Evolutionary conservation across 768 basidiomycete species (phyloP).

Genomic region (Boletus patriciae): DNA sequence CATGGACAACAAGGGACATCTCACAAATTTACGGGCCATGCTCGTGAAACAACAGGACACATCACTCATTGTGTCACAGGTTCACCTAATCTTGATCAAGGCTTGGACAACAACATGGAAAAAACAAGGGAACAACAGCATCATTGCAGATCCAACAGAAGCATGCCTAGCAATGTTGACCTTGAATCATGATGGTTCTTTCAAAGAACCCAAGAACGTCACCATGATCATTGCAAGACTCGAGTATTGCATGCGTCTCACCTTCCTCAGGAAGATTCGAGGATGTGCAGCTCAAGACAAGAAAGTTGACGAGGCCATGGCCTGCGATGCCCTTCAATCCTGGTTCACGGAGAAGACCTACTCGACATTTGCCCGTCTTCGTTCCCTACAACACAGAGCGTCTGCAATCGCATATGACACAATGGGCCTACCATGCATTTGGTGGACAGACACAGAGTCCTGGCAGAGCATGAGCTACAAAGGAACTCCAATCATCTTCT

Average conservation of each 20-base stretch:
- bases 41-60: no score
- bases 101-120: no score
- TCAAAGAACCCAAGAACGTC: constrained; percentile 14
- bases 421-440: not conserved
- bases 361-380: constrained; percentile 5
- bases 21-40: no score
- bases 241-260: constrained; percentile 7
- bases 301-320: not conserved
- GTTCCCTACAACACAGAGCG: constrained; percentile 9
- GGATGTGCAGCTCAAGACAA: not conserved
- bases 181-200: constrained; percentile 1
- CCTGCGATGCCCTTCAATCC: not conserved
- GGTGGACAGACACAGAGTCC: not conserved
- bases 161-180: not conserved
- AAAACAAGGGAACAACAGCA: no score
- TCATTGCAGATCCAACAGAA: not conserved
- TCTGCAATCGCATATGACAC: not conserved
- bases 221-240: constrained; percentile 12
- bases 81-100: no score
- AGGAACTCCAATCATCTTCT: constrained; percentile 1
- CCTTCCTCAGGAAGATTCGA: constrained; percentile 4
- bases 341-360: constrained; percentile 6
- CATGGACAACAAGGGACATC: no score
- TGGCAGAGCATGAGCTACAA: constrained; percentile 1
- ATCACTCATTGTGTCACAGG: no score